These are phyloP conservation scores for Phytophthora foliorum DNA, from an alignment of 352 stramenopile species.

Conservation along the genomic window DNA sequence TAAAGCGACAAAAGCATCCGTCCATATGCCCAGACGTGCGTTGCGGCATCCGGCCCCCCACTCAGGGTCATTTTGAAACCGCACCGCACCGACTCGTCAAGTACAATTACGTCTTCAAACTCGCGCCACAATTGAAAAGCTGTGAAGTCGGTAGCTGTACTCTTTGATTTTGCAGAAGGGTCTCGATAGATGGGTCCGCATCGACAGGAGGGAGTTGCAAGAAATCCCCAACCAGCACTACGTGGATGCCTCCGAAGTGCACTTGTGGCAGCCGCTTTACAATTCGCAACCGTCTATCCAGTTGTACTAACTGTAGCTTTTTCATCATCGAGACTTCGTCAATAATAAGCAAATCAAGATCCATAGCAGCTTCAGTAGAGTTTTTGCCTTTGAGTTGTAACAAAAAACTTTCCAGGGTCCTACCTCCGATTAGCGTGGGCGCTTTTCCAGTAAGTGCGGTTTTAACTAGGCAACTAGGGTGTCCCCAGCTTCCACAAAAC, in stretches of 20 bases:
- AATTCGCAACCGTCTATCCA: not conserved
- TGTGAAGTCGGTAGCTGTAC: not conserved
- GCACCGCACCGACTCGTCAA: slow-evolving; percentile 7
- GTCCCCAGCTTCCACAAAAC: slow-evolving; percentile 7
- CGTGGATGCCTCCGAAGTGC: not conserved
- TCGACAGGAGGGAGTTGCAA: not conserved
- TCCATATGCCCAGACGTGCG: not conserved
- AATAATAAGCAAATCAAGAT: not conserved
- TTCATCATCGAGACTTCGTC: not conserved
- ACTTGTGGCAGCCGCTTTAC: not conserved
- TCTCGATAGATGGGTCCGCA: not conserved
- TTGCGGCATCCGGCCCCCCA: not conserved
- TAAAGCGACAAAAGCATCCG: not conserved
- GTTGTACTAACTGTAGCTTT: not conserved
- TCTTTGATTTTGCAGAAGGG: not conserved
- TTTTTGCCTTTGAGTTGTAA: not conserved
- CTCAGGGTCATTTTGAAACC: not conserved
- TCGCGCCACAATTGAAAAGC: not conserved
- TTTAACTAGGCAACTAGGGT: not conserved
- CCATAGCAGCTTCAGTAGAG: too few relatives aligned
- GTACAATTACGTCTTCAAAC: slow-evolving; percentile 1
- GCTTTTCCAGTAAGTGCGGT: slow-evolving; percentile 4
- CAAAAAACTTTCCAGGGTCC: slow-evolving; percentile 5
- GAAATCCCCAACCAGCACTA: not conserved
- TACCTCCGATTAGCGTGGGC: slow-evolving; percentile 8